Evolutionary conservation across 225 moss, liverwort and hornwort species (phyloP).

Genomic region (Climacium dendroides): DNA sequence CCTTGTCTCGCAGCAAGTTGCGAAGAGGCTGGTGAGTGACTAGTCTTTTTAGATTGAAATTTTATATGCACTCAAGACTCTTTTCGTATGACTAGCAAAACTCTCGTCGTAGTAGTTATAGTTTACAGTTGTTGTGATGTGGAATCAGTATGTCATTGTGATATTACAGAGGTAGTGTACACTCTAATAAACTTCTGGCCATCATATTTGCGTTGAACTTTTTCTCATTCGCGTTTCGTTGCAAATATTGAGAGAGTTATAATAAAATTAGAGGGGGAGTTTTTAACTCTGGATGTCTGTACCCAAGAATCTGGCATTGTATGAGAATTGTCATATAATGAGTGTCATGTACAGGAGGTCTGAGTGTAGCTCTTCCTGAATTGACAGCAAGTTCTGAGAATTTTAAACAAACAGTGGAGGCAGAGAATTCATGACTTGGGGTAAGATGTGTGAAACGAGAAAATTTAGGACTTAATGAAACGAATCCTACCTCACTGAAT

Average conservation of each 20-base stretch:
- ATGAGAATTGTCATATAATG: background rate
- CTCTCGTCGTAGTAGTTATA: background rate
- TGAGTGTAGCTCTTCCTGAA: background rate
- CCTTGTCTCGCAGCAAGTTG: conserved; percentile 57
- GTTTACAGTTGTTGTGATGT: background rate
- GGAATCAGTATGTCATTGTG: background rate
- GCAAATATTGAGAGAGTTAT: background rate
- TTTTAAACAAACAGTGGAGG: background rate
- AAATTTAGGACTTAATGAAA: background rate
- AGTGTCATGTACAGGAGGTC: background rate
- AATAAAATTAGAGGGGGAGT: background rate
- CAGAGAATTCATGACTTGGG: background rate
- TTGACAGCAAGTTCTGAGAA: background rate
- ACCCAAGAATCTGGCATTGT: background rate
- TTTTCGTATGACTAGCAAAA: background rate
- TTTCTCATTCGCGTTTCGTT: background rate
- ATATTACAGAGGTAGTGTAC: background rate
- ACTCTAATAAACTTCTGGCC: background rate
- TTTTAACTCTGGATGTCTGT: background rate
- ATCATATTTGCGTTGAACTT: background rate
- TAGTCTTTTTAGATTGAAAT: background rate
- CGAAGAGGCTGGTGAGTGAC: conserved; percentile 67
- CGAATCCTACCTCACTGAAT: background rate
- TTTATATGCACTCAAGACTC: background rate
- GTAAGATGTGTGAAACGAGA: background rate